Conservation (phyloP, 1,284 basidiomycete species). For the Abortiporus biennis region DNA sequence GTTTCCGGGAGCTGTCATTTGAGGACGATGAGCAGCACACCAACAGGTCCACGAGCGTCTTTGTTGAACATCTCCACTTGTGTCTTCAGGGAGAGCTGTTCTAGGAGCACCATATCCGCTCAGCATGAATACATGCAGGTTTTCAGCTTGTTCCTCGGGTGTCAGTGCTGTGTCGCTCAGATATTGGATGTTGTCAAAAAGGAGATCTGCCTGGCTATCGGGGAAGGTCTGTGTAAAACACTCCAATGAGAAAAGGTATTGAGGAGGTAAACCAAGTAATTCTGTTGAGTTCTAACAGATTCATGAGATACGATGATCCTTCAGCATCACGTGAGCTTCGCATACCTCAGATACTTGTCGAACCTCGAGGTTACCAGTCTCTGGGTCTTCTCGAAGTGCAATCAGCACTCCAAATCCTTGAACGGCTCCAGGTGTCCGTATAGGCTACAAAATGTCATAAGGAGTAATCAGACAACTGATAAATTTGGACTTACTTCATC, state of each 20-base stretch:
- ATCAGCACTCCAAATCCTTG: conserved; percentile 85
- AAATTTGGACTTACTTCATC: conserved; percentile 55
- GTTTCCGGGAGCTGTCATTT: conserved; percentile 19
- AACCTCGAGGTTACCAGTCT: conserved; percentile 55
- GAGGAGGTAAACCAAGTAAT: conserved; percentile 70
- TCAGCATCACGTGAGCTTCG: conserved; percentile 3
- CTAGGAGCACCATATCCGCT: conserved; percentile 68
- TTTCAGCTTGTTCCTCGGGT: conserved; percentile 45
- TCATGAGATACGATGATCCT: background rate
- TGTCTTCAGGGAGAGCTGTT: conserved; percentile 30
- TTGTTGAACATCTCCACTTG: conserved; percentile 25
- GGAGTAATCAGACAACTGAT: background rate
- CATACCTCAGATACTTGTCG: conserved; percentile 80
- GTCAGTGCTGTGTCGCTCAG: conserved; percentile 46
- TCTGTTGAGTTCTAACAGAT: conserved; percentile 52
- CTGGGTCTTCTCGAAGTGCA: conserved; percentile 63
- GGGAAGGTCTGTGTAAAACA: conserved; percentile 76
- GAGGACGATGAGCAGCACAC: conserved; percentile 74
- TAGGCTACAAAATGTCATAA: conserved; percentile 47
- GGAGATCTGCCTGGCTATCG: conserved; percentile 61
- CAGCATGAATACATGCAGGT: conserved; percentile 68
- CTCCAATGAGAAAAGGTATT: conserved; percentile 71
- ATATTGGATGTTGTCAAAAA: conserved; percentile 79
- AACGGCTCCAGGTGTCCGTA: conserved; percentile 79
- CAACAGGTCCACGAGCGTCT: conserved; percentile 75